These are phyloP conservation scores for Volvox reticuliferus DNA, from an alignment of 139 green algal genomes.

Conservation along the genomic window DNA sequence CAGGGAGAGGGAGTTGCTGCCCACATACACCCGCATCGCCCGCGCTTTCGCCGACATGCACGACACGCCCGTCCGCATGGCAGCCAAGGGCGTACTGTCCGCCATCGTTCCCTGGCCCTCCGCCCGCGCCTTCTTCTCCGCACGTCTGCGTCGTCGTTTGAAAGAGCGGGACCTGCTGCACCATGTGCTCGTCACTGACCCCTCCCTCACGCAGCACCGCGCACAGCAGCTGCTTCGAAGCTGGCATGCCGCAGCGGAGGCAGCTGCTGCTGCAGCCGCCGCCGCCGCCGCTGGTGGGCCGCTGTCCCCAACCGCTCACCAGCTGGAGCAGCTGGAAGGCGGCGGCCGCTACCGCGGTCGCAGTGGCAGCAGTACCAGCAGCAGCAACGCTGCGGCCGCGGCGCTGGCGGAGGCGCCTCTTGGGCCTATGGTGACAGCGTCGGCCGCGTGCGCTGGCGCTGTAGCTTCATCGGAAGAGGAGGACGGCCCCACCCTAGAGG, in stretches of 20 bases:
- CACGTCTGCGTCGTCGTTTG: slow-evolving; percentile 82
- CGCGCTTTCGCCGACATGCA: slow-evolving; percentile 97
- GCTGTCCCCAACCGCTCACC: slow-evolving; percentile 1
- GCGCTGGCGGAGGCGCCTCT: not conserved
- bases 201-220: slow-evolving; percentile 24
- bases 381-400: not conserved
- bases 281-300: not conserved
- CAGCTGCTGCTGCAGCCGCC: not conserved
- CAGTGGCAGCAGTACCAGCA: not conserved
- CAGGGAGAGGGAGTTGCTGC: slow-evolving; percentile 85
- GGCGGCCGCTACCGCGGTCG: not conserved
- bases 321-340: slow-evolving; percentile 24
- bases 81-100: slow-evolving; percentile 70
- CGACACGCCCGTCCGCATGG: slow-evolving; percentile 95
- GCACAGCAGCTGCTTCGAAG: slow-evolving; percentile 37
- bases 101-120: slow-evolving; percentile 47
- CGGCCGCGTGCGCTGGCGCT: not conserved
- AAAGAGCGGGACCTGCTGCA: slow-evolving; percentile 72
- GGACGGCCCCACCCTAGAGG: not conserved
- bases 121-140: slow-evolving; percentile 88
- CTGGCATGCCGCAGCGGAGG: slow-evolving; percentile 24
- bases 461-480: not conserved
- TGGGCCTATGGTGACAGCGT: not conserved
- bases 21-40: slow-evolving; percentile 86
- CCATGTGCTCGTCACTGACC: slow-evolving; percentile 70